Base-by-base conservation (phyloP, 441 rosid species). In the Daphne laureola region DNA sequence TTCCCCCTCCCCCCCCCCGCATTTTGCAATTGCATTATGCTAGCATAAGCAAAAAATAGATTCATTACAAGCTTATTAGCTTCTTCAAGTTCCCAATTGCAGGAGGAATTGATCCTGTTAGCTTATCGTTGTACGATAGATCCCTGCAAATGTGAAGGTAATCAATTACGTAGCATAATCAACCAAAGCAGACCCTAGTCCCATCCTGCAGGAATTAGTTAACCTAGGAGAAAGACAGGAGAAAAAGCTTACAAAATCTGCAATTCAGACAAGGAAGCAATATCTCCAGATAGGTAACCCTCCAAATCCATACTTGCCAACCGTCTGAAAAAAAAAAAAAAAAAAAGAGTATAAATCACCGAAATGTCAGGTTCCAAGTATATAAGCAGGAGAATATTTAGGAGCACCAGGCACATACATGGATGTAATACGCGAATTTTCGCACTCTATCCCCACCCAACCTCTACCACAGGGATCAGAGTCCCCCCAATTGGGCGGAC, bases 391-490 rank as follows among this genome's bases (percentile, higher is more conserved):
- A 21, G 25, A 21, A 21, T 21, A 4, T 31, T 31, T 17, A 8
- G 49, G 31, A 50, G 54, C 42, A 13, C 9, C 31, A 17, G 49
- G 38, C 56, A 49, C 65, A 62, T 77, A 90, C 99, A 93, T 74
- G 62, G 83, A 67, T n/a, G 70, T 65, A 17, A 93, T 70, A 0
- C 91, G 89, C 6, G 78, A 25, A 57, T 55, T 48, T 43, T 15
- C 40, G 71, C 99, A 93, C 6, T 1, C 4, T 52, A 90, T 74
- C 59, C 99, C 99, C 0, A 61, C 87, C 99, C 99, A 93, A 0
- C 17, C 31, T 47, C 43, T 54, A 55, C 83, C 85, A 71, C 99
- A 90, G 48, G 99, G 99, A 67, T 93, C 97, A 25, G 53, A 4
- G 11, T 80, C 84, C 13, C 5, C 31, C 99, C 99, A 87, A 60